A percentile compares a stretch with the other conserved stretches of the same genome.
These are phyloP conservation scores for Chimonanthus salicifolius DNA, from an alignment of 164 flowering plant species.

Conservation along the genomic window DNA sequence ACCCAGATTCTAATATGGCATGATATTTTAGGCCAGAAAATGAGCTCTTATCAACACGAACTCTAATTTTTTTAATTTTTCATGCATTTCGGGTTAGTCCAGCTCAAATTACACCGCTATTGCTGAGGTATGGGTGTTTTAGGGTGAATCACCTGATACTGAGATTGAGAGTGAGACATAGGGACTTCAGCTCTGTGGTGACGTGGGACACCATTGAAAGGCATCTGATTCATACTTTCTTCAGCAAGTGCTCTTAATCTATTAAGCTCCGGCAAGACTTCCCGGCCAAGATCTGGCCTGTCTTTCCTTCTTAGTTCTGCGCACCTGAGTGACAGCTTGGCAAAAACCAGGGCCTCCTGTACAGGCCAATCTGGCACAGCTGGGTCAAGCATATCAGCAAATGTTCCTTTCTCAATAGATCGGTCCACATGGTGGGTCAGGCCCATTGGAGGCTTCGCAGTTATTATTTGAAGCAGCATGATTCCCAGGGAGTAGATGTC, in stretches of 20 bases:
- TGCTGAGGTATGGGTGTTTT: too few relatives aligned
- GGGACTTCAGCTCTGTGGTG: too few relatives aligned
- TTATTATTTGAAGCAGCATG: constrained; percentile 59
- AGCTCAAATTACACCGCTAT: too few relatives aligned
- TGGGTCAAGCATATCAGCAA: constrained; percentile 50
- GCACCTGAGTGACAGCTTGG: constrained; percentile 50
- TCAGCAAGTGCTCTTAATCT: constrained; percentile 49
- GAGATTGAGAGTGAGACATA: too few relatives aligned
- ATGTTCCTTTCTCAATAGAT: constrained; percentile 52
- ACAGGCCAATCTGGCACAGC: constrained; percentile 59
- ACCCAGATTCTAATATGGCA: too few relatives aligned
- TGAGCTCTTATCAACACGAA: too few relatives aligned
- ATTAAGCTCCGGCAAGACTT: constrained; percentile 50
- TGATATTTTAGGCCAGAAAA: too few relatives aligned
- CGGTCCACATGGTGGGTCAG: constrained; percentile 51
- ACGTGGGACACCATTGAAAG: too few relatives aligned
- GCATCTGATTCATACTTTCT: constrained; percentile 28
- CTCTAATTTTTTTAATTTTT: too few relatives aligned
- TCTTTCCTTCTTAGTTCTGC: constrained; percentile 59
- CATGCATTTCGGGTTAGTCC: too few relatives aligned
- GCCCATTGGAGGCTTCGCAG: constrained; percentile 68
- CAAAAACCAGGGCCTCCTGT: constrained; percentile 44
- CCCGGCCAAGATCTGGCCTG: constrained; percentile 55
- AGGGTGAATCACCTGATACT: too few relatives aligned
- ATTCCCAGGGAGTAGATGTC: constrained; percentile 69